Evolutionary conservation across 176 grass and related monocot species (phyloP), one percentile per base, ranked within the genome.

Genomic region (Rhipidocladum racemiflorum): DNA sequence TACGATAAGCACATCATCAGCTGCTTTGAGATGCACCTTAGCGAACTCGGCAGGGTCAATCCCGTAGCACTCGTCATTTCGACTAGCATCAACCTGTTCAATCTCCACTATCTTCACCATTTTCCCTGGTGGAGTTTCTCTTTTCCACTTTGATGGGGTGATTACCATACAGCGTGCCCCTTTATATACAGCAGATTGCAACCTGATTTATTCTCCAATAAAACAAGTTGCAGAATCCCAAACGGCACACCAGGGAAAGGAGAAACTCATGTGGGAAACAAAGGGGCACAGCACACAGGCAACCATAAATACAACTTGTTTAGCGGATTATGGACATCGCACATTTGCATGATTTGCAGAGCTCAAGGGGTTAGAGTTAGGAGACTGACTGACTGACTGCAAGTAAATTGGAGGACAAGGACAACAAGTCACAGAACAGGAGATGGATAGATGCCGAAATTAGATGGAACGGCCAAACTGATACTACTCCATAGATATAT

Each of bases 11-110:
- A 97, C 84, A 17, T 91, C 88, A 4, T 81, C 91, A 24, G 54
- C 68, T 74, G 68, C 42, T 69, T 79, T 74, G 5, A 78, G 21
- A 0, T 53, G 68, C 40, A 88, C 6, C 9, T 24, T 50, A 6
- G 75, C 44, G 35, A 95, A 92, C 32, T 92, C 90, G 0, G 57
- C 36, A 2, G 25, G 35, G 45, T 80, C 73, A 6, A 92, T 92
- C 84, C 90, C 81, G 21, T 53, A 77, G 69, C 89, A 94, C 14
- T 94, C 84, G 6, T 85, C 92, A 7, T 89, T 86, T 5, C 40
- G 5, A 0, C 27, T 44, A 68, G 20, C 53, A 23, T 44, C 77
- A 30, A 29, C 28, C 21, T 40, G n/a, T 6, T 78, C 43, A 21
- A 77, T 49, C 48, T 88, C 50, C 38, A 75, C n/a, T 55, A 81